Conservation (phyloP, 2,329 filamentous ascomycete genomes). For the Fusarium verrucosum region DNA sequence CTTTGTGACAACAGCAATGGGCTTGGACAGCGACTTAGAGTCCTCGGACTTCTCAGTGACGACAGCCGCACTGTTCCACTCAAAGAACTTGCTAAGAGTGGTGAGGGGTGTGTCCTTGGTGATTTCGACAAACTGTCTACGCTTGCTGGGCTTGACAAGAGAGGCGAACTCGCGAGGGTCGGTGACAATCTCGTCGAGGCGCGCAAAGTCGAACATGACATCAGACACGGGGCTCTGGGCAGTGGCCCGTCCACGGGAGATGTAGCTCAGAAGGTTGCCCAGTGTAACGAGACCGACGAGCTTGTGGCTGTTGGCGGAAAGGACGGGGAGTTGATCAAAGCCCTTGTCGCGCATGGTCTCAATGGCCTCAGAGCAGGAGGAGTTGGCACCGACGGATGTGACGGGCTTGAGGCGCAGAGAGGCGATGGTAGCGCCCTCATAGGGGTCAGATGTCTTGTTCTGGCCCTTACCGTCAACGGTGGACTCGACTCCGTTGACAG, state of each 20-base stretch:
- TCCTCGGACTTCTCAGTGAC: constrained; percentile 79
- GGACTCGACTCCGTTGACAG: constrained; percentile 63
- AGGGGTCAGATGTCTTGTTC: constrained; percentile 68
- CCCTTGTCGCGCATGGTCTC: constrained; percentile 98
- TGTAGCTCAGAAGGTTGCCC: constrained; percentile 91
- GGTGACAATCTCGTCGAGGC: constrained; percentile 88
- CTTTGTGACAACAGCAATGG: constrained; percentile 92
- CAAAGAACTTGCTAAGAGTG: constrained; percentile 89
- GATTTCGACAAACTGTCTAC: constrained; percentile 89
- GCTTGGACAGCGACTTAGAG: constrained; percentile 70
- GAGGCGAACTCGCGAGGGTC: constrained; percentile 74
- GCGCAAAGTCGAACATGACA: constrained; percentile 97
- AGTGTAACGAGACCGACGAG: constrained; percentile 94
- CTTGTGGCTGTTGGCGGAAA: constrained; percentile 71
- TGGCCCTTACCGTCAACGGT: constrained; percentile 50
- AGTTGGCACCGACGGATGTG: constrained; percentile 78
- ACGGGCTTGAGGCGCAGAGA: constrained; percentile 92
- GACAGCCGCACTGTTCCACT: constrained; percentile 97
- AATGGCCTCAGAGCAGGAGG: constrained; percentile 84
- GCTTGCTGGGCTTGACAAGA: constrained; percentile 52
- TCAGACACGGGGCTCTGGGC: constrained; percentile 78
- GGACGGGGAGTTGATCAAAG: constrained; percentile 96
- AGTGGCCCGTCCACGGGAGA: constrained; percentile 82
- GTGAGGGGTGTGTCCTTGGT: constrained; percentile 87
- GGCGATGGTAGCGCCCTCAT: constrained; percentile 80